These are phyloP conservation scores for Scedosporium dehoogii DNA, from an alignment of 2,329 filamentous ascomycete species.

Conservation along the genomic window DNA sequence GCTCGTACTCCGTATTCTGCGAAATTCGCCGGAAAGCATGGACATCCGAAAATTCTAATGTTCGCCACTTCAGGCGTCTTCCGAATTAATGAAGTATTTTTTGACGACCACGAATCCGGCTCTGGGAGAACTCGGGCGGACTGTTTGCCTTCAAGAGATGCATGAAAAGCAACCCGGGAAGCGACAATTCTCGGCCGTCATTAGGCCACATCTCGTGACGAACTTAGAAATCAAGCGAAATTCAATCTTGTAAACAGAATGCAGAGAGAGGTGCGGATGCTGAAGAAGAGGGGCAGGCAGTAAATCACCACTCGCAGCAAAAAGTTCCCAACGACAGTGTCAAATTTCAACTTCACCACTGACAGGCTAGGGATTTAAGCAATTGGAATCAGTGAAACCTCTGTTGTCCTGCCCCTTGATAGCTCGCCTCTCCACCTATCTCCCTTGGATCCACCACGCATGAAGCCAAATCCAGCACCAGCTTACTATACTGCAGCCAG, in stretches of 20 bases:
- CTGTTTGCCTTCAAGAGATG: background rate
- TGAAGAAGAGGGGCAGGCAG: background rate
- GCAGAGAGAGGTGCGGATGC: background rate
- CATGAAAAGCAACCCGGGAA: background rate
- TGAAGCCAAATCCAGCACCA: background rate
- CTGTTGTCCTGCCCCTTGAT: background rate
- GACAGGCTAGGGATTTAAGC: background rate
- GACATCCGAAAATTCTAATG: too few relatives aligned
- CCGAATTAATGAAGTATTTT: too few relatives aligned
- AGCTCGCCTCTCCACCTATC: background rate
- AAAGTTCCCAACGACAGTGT: background rate
- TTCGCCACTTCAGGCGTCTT: too few relatives aligned
- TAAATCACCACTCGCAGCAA: background rate
- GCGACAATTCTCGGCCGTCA: background rate
- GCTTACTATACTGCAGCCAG: background rate
- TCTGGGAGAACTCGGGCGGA: background rate
- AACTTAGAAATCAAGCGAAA: background rate
- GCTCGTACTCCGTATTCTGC: too few relatives aligned
- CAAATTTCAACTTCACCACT: background rate
- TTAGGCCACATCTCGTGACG: background rate
- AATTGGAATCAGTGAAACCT: background rate
- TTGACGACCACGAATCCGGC: background rate
- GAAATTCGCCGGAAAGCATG: too few relatives aligned
- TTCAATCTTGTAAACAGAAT: background rate
- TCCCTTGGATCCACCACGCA: background rate